phyloP scores from a whole-genome alignment of 495 filamentous ascomycete species.

The Hypoxylon perforatum region DNA sequence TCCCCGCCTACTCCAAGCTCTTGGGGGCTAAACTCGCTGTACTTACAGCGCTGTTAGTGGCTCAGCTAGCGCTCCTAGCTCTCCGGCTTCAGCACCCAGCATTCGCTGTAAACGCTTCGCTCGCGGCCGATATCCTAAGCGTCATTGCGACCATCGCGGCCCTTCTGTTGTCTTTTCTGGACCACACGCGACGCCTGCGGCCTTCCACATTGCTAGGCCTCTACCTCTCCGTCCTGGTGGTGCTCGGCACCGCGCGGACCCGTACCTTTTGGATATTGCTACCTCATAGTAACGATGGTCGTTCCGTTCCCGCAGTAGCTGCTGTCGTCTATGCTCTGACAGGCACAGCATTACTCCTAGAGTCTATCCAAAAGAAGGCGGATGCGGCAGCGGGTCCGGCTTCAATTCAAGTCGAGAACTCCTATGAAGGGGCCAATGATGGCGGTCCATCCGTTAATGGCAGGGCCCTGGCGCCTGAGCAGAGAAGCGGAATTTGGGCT shows the following conservation, averaged over 20 bases:
- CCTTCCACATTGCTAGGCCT: too few species aligned
- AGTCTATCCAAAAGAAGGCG: neutral
- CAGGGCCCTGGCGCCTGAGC: neutral
- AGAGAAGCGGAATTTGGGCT: neutral
- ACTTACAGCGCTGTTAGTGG: neutral
- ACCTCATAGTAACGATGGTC: neutral
- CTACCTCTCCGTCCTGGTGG: too few species aligned
- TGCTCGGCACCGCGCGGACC: too few species aligned
- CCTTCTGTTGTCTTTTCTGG: too few species aligned
- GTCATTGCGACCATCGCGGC: neutral
- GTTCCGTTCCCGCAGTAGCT: neutral
- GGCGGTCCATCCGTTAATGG: neutral
- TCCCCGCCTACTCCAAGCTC: neutral
- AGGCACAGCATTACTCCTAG: neutral
- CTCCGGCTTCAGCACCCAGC: neutral
- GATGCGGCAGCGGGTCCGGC: neutral
- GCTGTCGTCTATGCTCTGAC: neutral
- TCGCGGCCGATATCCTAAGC: neutral
- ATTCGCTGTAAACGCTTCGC: neutral
- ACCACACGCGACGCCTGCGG: too few species aligned
- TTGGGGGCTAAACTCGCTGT: neutral
- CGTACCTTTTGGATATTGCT: too few species aligned
- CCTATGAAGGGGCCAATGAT: neutral
- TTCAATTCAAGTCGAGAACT: neutral
- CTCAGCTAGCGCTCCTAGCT: neutral